Evolutionary conservation across 352 stramenopile genomes (phyloP), one percentile per base, ranked within the genome.

Genomic region (Phytophthora nicotianae): DNA sequence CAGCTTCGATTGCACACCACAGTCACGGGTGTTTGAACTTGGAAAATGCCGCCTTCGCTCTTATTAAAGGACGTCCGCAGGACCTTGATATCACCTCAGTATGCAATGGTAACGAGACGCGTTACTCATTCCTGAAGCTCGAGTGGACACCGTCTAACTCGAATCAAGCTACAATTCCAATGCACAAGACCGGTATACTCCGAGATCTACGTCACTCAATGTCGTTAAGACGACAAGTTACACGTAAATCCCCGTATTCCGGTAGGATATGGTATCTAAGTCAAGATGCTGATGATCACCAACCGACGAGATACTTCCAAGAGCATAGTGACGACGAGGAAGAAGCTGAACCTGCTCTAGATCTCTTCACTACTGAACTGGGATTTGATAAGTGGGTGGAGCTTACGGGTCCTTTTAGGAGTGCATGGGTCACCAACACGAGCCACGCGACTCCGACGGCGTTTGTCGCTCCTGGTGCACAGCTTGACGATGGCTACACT

Each of bases 141-240:
- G 78, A 89, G 52, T 95, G 83, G 81, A 79, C 75, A 4, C 66
- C 89, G 17, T 77, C 88, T 20, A 76, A 80, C 10, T 80, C 88
- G 56, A 70, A 88, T 14, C 38, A 58, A 13, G 7, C 50, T 29
- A 29, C 16, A n/a, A 70, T 87, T 56, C 43, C 90, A 2, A 61
- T 72, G 9, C 85, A 74, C 6, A 81, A 88, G 48, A 64, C 72
- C 9, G 73, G 83, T 7, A 65, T 58, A 14, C 67, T 95, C 10
- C 85, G 80, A 32, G 54, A 64, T 16, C 42, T 77, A 17, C 77
- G 86, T 17, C 88, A 90, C 35, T 78, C 74, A 2, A 68, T 88
- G 26, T 73, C 65, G 14, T 58, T 74, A 14, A 37, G 78, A 4
- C 47, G 74, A 17, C 78, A 82, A 20, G 56, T 89, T 4, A 47